phyloP scores from a whole-genome alignment of 2,329 filamentous ascomycete genomes.

The Pseudogymnoascus sp. region DNA sequence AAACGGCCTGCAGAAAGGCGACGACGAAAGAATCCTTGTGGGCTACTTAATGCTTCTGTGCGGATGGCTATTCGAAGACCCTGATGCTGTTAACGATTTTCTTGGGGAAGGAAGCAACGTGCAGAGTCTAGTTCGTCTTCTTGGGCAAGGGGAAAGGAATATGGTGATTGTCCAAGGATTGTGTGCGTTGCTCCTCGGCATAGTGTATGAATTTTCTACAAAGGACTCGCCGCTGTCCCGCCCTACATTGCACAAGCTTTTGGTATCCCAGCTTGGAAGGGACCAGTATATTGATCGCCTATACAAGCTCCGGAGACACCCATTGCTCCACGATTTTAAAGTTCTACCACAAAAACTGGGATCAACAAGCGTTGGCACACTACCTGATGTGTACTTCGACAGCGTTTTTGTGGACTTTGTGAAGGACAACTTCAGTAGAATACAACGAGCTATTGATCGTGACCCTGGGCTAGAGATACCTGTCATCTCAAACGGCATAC shows the following conservation, averaged over 20 bases:
- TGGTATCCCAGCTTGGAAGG: constrained; percentile 70
- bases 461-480: constrained; percentile 84
- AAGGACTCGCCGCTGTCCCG: constrained; percentile 90
- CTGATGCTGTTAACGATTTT: constrained; percentile 87
- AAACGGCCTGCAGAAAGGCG: constrained; percentile 63
- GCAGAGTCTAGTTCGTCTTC: constrained; percentile 73
- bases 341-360: constrained; percentile 66
- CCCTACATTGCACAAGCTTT: constrained; percentile 68
- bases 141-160: constrained; percentile 50
- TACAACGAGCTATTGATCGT: constrained; percentile 79
- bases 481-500: constrained; percentile 67
- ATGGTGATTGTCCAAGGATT: constrained; percentile 71
- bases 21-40: constrained; percentile 72
- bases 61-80: constrained; percentile 87
- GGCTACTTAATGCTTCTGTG: constrained; percentile 86
- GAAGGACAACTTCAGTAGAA: constrained; percentile 88
- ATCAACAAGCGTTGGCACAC: constrained; percentile 41
- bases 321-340: constrained; percentile 81
- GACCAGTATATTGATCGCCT: constrained; percentile 83
- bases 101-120: constrained; percentile 86
- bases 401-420: constrained; percentile 84
- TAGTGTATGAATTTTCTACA: constrained; percentile 94
- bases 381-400: constrained; percentile 82
- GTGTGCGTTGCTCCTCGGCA: constrained; percentile 74
- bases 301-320: constrained; percentile 67